phyloP scores from a whole-genome alignment of 495 filamentous ascomycete genomes.

The Talaromyces proteolyticus region DNA sequence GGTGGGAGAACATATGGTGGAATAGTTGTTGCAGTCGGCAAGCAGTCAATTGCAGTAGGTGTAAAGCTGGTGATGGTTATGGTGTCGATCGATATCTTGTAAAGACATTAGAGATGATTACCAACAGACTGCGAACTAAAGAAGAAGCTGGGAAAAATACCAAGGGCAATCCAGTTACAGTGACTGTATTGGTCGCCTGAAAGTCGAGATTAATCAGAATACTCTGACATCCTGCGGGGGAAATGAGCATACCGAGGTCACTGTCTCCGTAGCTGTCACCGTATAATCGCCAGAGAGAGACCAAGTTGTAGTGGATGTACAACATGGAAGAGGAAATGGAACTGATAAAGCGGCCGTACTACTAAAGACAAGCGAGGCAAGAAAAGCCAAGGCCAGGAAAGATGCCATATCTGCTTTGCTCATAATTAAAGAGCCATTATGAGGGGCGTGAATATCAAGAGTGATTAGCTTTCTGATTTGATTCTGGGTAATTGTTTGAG shows the following conservation, averaged over 20 bases:
- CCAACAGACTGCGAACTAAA: no score
- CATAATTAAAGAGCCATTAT: no score
- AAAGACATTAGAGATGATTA: no score
- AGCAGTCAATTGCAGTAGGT: not conserved
- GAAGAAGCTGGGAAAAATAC: not conserved
- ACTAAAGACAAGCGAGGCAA: no score
- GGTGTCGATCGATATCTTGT: conserved; percentile 1
- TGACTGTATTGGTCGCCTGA: not conserved
- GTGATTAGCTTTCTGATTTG: no score
- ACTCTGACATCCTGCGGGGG: not conserved
- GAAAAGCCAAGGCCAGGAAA: no score
- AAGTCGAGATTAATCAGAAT: not conserved
- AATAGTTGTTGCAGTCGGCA: not conserved
- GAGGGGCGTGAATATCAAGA: no score
- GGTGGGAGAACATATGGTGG: not conserved
- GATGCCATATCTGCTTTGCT: no score
- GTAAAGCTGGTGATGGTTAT: not conserved
- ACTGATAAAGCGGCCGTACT: not conserved
- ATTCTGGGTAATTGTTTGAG: no score
- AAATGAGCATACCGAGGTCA: not conserved
- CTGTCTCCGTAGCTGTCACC: not conserved
- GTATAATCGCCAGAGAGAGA: not conserved
- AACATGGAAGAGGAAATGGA: not conserved
- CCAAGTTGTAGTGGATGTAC: not conserved
- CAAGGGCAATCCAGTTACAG: not conserved